Base-by-base conservation (phyloP, 2,329 filamentous ascomycete species). In the Didymellaceae sp. region DNA sequence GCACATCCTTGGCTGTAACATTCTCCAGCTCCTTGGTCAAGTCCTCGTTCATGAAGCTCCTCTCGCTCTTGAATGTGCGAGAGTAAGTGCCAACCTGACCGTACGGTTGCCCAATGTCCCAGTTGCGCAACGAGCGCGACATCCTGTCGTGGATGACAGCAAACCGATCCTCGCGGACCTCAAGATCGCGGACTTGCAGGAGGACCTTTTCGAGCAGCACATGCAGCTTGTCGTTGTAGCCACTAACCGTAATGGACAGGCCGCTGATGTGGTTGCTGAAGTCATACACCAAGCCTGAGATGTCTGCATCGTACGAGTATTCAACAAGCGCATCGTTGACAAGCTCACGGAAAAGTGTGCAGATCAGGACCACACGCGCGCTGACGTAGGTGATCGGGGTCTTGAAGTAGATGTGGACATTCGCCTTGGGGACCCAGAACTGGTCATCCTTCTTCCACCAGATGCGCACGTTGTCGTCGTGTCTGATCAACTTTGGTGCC, bases 401-500 rank as follows among this genome's bases (percentile, higher is more conserved):
- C 62, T 87, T 85, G 59, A 95, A 81, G 61, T 87, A 90, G 57
- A 96, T 84, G 58, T 91, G 84, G 14, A 97, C 78, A 52, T 91
- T 94, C 3, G 90, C 94, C 73, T 96, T 96, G 7, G 94, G 94
- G 8, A 97, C 94, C 92, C 93, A 97, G 74, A 97, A 99, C 0
- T 87, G 91, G 63, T 99, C 94, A 65, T 99, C 94, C 75, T 97
- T 97, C 79, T 99, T 99, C 80, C 87, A 97, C 94, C 94, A 99
- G 2, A 90, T 88, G 22, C 92, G 86, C 1, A 90, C 86, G 25
- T 86, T 78, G 5, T 86, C 81, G 60, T 97, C 93, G 63, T 96
- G 91, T 59, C 92, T 86, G 55, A 99, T 87, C 18, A 99, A 80
- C 54, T 86, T 88, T 0, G 94, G 94, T 0, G 85, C 80, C 46